phyloP scores from a whole-genome alignment of 495 filamentous ascomycete genomes.

The Xylaria bambusicola region DNA sequence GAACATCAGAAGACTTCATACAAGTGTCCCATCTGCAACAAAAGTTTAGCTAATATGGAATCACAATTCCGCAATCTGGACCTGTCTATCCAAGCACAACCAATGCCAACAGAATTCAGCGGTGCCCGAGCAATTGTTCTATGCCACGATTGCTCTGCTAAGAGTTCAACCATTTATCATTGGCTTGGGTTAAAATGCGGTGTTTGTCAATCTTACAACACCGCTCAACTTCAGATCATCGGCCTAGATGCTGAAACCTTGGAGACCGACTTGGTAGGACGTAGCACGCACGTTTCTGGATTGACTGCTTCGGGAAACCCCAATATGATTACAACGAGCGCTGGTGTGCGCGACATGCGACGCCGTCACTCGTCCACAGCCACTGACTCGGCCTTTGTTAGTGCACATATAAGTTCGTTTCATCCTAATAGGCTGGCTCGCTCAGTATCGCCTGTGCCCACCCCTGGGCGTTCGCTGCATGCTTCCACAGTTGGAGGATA shows the following conservation, averaged over 20 bases:
- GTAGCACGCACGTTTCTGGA: slow-evolving; percentile 30
- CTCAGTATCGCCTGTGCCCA: slow-evolving; percentile 39
- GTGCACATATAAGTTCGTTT: slow-evolving; percentile 33
- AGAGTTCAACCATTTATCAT: slow-evolving; percentile 82
- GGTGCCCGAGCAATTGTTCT: slow-evolving; percentile 79
- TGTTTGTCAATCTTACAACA: slow-evolving; percentile 83
- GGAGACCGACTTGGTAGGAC: slow-evolving; percentile 33
- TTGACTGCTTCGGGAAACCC: slow-evolving; percentile 15
- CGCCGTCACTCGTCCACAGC: slow-evolving; percentile 40
- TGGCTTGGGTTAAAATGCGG: slow-evolving; percentile 93
- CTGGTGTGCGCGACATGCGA: slow-evolving; percentile 25
- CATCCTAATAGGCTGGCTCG: slow-evolving; percentile 37
- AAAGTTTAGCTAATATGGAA: slow-evolving; percentile 95
- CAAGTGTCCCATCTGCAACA: slow-evolving; percentile 92
- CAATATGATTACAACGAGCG: slow-evolving; percentile 12
- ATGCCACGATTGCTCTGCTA: slow-evolving; percentile 93
- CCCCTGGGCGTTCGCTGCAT: slow-evolving; percentile 22
- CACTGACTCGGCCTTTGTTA: slow-evolving; percentile 24
- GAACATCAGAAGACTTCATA: slow-evolving; percentile 85
- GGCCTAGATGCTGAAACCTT: slow-evolving; percentile 32
- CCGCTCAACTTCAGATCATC: slow-evolving; percentile 65
- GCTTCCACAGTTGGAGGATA: slow-evolving; percentile 18
- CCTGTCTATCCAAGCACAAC: slow-evolving; percentile 79
- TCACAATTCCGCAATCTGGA: slow-evolving; percentile 88
- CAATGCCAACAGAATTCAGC: slow-evolving; percentile 83